Evolutionary conservation across 2,329 filamentous ascomycete species (phyloP).

Genomic region (Triangularia setosa): DNA sequence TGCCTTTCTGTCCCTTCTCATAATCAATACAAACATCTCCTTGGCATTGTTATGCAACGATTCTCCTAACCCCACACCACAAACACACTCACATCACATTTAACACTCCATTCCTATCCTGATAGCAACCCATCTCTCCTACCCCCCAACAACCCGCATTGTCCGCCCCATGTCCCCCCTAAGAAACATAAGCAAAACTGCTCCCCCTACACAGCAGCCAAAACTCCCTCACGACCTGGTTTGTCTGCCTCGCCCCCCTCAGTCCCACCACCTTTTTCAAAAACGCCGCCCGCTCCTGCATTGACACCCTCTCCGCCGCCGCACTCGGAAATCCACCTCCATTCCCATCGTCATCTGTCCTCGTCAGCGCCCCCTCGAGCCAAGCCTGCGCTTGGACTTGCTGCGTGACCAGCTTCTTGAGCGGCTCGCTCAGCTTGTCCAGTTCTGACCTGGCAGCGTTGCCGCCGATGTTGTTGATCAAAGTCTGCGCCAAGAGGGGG

Average conservation of each 20-base stretch:
- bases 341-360: conserved; percentile 27
- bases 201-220: conserved; percentile 65
- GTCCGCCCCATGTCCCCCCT: conserved; percentile 10
- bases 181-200: conserved; percentile 59
- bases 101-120: too few relatives aligned
- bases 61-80: too few relatives aligned
- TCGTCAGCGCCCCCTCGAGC: conserved; percentile 58
- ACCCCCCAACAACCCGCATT: not conserved
- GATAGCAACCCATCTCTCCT: not conserved
- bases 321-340: conserved; percentile 30
- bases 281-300: conserved; percentile 59
- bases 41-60: too few relatives aligned
- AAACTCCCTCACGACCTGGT: conserved; percentile 66
- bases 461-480: conserved; percentile 65
- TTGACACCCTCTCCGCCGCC: conserved; percentile 50
- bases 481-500: conserved; percentile 53
- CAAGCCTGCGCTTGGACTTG: conserved; percentile 55
- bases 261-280: conserved; percentile 63
- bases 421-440: conserved; percentile 64
- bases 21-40: too few relatives aligned
- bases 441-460: conserved; percentile 67
- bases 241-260: conserved; percentile 61
- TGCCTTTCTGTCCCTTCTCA: too few relatives aligned
- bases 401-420: conserved; percentile 62
- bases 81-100: too few relatives aligned